Evolutionary conservation across 352 stramenopile genomes (phyloP).

Genomic region (Phytophthora fragariae): DNA sequence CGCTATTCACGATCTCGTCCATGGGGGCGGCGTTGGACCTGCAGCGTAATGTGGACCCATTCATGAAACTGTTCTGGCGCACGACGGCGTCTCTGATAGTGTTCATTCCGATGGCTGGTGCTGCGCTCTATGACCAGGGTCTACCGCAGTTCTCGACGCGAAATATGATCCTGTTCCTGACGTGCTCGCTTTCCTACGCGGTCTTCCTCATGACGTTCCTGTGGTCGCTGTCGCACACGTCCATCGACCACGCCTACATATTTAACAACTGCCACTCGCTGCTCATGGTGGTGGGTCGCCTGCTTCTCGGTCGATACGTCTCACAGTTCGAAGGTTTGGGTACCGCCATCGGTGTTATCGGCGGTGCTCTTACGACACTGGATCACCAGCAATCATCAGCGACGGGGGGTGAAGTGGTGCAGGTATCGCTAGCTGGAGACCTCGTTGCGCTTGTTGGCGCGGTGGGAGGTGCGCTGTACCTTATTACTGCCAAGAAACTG

Average conservation of each 20-base stretch:
- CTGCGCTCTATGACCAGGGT: slow-evolving; percentile 61
- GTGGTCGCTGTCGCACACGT: slow-evolving; percentile 80
- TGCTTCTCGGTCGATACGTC: slow-evolving; percentile 69
- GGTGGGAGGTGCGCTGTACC: slow-evolving; percentile 76
- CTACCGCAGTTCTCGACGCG: slow-evolving; percentile 63
- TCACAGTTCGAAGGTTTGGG: slow-evolving; percentile 81
- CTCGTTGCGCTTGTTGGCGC: slow-evolving; percentile 79
- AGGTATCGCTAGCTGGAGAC: slow-evolving; percentile 69
- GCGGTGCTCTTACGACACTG: slow-evolving; percentile 76
- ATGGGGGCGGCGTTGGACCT: slow-evolving; percentile 78
- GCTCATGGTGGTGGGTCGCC: slow-evolving; percentile 74
- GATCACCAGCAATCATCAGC: slow-evolving; percentile 53
- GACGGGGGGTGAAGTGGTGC: slow-evolving; percentile 35
- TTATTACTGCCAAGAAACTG: slow-evolving; percentile 77
- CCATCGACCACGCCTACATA: slow-evolving; percentile 85
- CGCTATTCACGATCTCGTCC: slow-evolving; percentile 80
- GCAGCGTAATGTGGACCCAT: slow-evolving; percentile 75
- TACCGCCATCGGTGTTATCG: slow-evolving; percentile 80
- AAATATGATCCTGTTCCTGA: slow-evolving; percentile 73
- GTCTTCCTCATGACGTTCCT: slow-evolving; percentile 87
- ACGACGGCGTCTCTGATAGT: slow-evolving; percentile 76
- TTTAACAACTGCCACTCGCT: slow-evolving; percentile 91
- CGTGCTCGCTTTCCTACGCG: slow-evolving; percentile 73
- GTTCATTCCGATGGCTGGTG: slow-evolving; percentile 68
- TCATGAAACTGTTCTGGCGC: slow-evolving; percentile 89